A percentile compares a stretch with the other conserved stretches of the same genome.
phyloP scores from a whole-genome alignment of 2,329 filamentous ascomycete genomes.

The Curvularia eragrostidis region DNA sequence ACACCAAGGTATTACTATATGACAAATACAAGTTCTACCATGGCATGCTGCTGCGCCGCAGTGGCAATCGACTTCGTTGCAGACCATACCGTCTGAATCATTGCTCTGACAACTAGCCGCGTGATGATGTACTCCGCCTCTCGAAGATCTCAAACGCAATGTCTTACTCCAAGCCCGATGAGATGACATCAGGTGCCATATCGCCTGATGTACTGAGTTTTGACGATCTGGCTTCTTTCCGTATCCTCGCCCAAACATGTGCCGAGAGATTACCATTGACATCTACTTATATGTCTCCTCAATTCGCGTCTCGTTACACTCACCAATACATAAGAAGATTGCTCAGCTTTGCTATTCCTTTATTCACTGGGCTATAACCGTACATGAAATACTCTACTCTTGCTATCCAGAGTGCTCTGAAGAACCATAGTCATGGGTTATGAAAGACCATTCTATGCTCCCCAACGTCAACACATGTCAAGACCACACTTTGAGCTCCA shows the following conservation, averaged over 20 bases:
- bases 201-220: background rate
- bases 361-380: background rate
- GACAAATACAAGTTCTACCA: background rate
- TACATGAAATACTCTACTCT: background rate
- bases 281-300: background rate
- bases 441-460: background rate
- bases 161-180: background rate
- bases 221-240: background rate
- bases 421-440: background rate
- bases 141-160: background rate
- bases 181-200: background rate
- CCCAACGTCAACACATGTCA: background rate
- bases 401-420: background rate
- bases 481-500: background rate
- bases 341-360: background rate
- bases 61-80: background rate
- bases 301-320: background rate
- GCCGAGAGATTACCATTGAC: background rate
- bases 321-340: background rate
- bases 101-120: background rate
- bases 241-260: background rate
- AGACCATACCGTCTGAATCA: background rate
- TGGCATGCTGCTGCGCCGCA: background rate
- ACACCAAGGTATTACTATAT: background rate
- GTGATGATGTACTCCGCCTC: background rate